These are phyloP conservation scores for Mesembryanthemum crystallinum DNA, from an alignment of 148 eudicot species.

Conservation along the genomic window DNA sequence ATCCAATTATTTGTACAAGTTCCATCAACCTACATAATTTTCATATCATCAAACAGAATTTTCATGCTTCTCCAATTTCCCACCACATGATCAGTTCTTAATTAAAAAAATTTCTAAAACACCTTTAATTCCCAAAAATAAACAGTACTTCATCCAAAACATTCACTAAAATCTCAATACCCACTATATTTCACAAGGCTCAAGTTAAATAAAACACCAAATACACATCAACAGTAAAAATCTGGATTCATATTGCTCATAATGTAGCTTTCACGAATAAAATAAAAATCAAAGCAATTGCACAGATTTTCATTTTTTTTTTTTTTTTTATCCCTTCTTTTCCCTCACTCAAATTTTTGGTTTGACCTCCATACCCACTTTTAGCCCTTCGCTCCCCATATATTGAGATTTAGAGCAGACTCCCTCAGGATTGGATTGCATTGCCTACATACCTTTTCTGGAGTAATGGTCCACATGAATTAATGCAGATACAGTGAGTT, in stretches of 20 bases:
- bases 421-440: not conserved
- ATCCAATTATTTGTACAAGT: not conserved
- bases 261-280: not conserved
- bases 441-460: not conserved
- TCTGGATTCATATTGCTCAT: not conserved
- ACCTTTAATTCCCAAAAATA: not conserved
- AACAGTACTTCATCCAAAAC: not conserved
- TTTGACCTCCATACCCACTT: not conserved
- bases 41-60: not conserved
- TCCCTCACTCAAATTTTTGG: not conserved
- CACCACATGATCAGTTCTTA: not conserved
- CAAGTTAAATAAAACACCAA: not conserved
- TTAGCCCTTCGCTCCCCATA: not conserved
- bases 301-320: too few species aligned
- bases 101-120: not conserved
- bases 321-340: too few species aligned
- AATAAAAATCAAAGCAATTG: not conserved
- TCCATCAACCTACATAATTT: not conserved
- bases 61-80: conserved; percentile 1
- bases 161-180: not conserved
- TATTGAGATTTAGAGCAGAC: not conserved
- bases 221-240: not conserved
- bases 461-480: not conserved
- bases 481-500: not conserved
- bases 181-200: not conserved